Base-by-base conservation (phyloP, 352 stramenopile genomes). In the Pythium phragmiticola region DNA sequence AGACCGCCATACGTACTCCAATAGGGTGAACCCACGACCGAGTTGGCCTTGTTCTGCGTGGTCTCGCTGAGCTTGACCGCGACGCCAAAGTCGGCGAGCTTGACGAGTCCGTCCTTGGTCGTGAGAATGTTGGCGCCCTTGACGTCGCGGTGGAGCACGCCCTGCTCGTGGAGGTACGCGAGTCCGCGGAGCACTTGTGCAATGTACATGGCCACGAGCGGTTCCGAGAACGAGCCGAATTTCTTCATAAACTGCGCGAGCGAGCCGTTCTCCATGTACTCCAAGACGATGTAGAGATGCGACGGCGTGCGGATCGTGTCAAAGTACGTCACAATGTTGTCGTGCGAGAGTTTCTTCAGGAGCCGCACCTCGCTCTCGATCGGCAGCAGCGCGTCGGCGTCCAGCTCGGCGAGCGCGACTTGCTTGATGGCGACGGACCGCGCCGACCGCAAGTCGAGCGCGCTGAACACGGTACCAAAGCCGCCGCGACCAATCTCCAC, bases 291-390 rank as follows among this genome's bases (percentile, higher is more conserved):
- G 65, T 94, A 91, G 19, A 96, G 64, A 21, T 72, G 87, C 33
- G 77, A 75, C 49, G 90, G 79, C 46, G 85, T 93, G 70, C 90
- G 88, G 74, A 98, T 96, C 28, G 89, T 97, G 75, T 98, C 92
- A 66, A 95, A 87, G 74, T 98, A 98, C 76, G 97, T 97, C 66
- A 98, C 94, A 46, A 98, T 98, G 72, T 98, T 98, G 50, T 92
- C 84, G 61, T 98, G 94, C 43, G 98, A 93, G 17, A 98, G 75
- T 69, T 97, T 97, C 57, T 88, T 85, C 46, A 98, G 77, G 56
- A 98, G 72, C 59, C 87, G 92, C 65, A 98, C 96, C 74, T 98
- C 93, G 63, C 74, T 87, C 76, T 95, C 84, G 52, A 95, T 95
- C 1, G 85, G 84, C 16, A 82, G 60, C 36, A 96, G 72, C 57